Base-by-base conservation (phyloP, 2,329 filamentous ascomycete genomes). In the Podosphaera fusca region DNA sequence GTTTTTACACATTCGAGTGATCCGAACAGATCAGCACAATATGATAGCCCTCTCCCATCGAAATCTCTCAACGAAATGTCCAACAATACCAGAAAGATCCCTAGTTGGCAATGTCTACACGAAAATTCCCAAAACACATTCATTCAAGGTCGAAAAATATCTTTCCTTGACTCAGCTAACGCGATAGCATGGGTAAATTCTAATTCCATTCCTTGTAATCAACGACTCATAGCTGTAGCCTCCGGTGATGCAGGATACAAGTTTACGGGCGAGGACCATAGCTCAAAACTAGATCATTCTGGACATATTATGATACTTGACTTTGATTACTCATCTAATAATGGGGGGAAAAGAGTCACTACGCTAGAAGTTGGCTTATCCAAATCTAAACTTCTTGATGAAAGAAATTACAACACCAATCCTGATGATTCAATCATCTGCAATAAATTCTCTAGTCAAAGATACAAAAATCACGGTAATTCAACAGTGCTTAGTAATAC, bases 241-340 rank as follows among this genome's bases (percentile, higher is more conserved):
- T 80, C 81, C 31, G 85, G 85, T 36, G 79, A 86, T 21, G 74
- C 79, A 33, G 72, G 75, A 0, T 74, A 78, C 58, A 70, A 73
- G 6, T 70, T 78, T 47, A 75, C 79, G 2, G 59, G 53, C 12
- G 82, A 86, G 57, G 81, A 87, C 61, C 84, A 87, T 61, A 80
- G 79, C 52, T 76, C 83, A 55, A 78, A 85, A 64, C 85, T 86
- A 61, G 76, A 86, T n/a, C 86, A 90, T 64, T 85, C 85, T 5
- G 85, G 85, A 12, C 77, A 85, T 59, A 72, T 92, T 49, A 76
- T 78, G 8, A 70, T 90, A 7, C 71, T 89, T 50, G 85, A 90
- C 67, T 90, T 90, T 67, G 77, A 82, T 61, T 84, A 84, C 62
- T 71, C 74, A 0, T 63, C 74, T 1, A 69, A 65, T 3, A 72